These are phyloP conservation scores for Aspergillus bombycis DNA, from an alignment of 2,329 filamentous ascomycete species.

Conservation along the genomic window DNA sequence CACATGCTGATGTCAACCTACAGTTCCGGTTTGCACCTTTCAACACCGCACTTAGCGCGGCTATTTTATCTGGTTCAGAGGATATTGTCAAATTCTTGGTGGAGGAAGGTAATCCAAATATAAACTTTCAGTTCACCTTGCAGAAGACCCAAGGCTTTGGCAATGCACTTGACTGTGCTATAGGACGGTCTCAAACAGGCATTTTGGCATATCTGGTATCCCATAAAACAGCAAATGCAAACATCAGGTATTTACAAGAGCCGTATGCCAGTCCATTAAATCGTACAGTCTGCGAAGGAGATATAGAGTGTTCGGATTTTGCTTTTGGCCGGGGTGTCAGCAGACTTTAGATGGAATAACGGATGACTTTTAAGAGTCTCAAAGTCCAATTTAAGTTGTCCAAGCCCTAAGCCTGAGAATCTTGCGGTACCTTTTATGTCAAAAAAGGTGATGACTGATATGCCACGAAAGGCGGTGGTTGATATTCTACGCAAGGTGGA, in stretches of 20 bases:
- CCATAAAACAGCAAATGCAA: neutral
- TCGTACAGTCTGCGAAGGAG: neutral
- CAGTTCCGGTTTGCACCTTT: too few species aligned
- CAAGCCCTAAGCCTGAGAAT: neutral
- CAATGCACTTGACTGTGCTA: too few species aligned
- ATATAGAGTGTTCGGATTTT: neutral
- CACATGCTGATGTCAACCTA: too few species aligned
- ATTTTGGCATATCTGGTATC: neutral
- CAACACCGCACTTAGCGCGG: too few species aligned
- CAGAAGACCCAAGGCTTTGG: too few species aligned
- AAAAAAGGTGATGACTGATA: too few species aligned
- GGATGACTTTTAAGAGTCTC: neutral
- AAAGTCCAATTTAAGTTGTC: too few species aligned
- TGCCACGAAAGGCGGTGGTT: too few species aligned
- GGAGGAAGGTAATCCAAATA: too few species aligned
- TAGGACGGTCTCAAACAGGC: too few species aligned
- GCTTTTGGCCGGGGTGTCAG: neutral
- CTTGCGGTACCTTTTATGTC: neutral
- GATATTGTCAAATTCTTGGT: too few species aligned
- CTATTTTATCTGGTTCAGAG: accelerated
- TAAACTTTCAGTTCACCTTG: too few species aligned
- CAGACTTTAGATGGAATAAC: neutral
- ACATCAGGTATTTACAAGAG: neutral
- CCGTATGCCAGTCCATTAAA: neutral
- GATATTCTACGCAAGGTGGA: neutral